Percentiles rank a stretch among this genome's conserved stretches.
These are phyloP conservation scores for Bidens hawaiensis DNA, from an alignment of 140 eudicot species.

Conservation along the genomic window DNA sequence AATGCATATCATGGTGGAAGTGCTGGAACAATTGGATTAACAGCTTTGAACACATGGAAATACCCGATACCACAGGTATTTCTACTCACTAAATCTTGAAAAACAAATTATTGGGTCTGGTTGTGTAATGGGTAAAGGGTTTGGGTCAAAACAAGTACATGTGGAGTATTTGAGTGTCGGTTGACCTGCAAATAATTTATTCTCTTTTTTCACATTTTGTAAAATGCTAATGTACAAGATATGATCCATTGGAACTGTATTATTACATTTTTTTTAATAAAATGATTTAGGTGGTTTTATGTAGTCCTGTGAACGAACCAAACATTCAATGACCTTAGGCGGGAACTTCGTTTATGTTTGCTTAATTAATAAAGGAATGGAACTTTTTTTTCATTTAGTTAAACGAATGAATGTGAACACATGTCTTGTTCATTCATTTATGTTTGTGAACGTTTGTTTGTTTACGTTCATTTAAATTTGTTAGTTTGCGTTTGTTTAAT, in stretches of 20 bases:
- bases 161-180: background rate
- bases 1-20: constrained; percentile 99
- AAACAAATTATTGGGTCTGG: background rate
- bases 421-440: no score
- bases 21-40: constrained; percentile 74
- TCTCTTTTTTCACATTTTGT: background rate
- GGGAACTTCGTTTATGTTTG: no score
- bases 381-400: no score
- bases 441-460: no score
- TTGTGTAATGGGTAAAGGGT: constrained; percentile 4
- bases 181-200: background rate
- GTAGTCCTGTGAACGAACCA: no score
- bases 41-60: constrained; percentile 97
- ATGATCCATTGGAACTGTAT: background rate
- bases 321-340: no score
- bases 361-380: no score
- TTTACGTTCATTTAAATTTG: no score
- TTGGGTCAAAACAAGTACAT: background rate
- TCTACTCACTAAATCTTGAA: constrained; percentile 3
- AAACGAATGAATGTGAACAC: no score
- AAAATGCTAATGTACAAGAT: background rate
- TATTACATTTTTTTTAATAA: background rate
- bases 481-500: no score
- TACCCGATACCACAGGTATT: constrained; percentile 89
- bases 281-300: background rate